These are phyloP conservation scores for Cutaneotrichosporon spelunceum DNA, from an alignment of 1,284 basidiomycete genomes.

Conservation along the genomic window DNA sequence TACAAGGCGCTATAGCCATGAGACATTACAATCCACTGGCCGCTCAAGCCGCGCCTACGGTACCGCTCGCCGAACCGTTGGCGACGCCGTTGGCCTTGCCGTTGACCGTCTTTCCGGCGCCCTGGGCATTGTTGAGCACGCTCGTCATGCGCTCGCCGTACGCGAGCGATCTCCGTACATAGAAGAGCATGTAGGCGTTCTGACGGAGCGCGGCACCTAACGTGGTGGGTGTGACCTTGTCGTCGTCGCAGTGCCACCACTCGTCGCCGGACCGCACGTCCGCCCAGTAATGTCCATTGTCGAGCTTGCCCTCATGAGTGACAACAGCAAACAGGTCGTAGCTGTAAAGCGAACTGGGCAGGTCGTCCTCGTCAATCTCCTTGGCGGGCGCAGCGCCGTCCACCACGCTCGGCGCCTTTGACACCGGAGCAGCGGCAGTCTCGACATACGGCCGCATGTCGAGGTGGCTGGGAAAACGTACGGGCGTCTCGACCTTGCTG, in stretches of 20 bases:
- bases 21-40: not conserved
- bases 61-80: conserved; percentile 7
- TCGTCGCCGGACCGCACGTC: conserved; percentile 51
- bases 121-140: conserved; percentile 16
- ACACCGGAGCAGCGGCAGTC: conserved; percentile 17
- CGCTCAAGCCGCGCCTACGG: not conserved
- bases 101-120: conserved; percentile 17
- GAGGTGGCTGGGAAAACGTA: conserved; percentile 76
- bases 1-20: not conserved
- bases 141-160: conserved; percentile 53
- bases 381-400: conserved; percentile 3
- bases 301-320: conserved; percentile 89
- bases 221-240: conserved; percentile 73
- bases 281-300: conserved; percentile 80
- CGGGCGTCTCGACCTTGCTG: conserved; percentile 78
- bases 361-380: conserved; percentile 12
- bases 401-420: conserved; percentile 15
- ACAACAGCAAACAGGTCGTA: conserved; percentile 93
- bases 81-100: conserved; percentile 11
- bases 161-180: conserved; percentile 78
- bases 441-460: conserved; percentile 84
- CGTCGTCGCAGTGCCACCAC: conserved; percentile 96
- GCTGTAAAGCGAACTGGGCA: conserved; percentile 69
- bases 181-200: conserved; percentile 86
- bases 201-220: conserved; percentile 66